Evolutionary conservation across 768 basidiomycete genomes (phyloP), one percentile per base, ranked within the genome.

Genomic region (Podaxis carcinomalis): DNA sequence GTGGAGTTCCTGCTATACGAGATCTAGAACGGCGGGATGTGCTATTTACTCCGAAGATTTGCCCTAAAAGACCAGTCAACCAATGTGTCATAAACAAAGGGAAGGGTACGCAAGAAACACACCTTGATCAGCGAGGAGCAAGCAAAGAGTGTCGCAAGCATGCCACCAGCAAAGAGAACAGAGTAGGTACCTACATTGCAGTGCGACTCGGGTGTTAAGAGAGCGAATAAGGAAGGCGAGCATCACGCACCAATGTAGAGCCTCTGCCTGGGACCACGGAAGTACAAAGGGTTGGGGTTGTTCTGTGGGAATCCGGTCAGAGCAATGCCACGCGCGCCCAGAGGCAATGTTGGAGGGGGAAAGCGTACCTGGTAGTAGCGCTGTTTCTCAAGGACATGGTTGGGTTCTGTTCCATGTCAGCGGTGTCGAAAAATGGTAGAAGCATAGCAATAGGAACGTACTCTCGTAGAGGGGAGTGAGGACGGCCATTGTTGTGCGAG

Each of bases 331-430:
- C 51, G 57, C 46, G n/a, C 14, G 36, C 35, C 27, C 1, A 23
- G 62, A 49, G 47, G 47, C 47, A 9, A 25, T 49, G 61, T 28
- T 1, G 28, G 28, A 56, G 52, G 47, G 47, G 21, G 64, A 52
- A 54, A 47, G 28, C 50, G 21, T n/a, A 90, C 91, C 80, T 92
- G 91, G 72, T 84, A 80, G 49, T 69, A 62, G 76, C 75, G 83
- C 74, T 92, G 90, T 70, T 75, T 86, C 75, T 87, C 83, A 44
- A 83, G 72, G 63, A 90, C 80, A 57, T 71, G 70, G 78, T 92
- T 89, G 66, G 85, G 87, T 56, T 70, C 71, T 81, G 85, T 85
- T 67, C 44, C 68, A 56, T 7, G 59, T 60, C 62, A 66, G n/a
- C 55, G 56, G 11, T 28, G 55, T 19, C 68, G 56, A 44, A 50